Conservation (phyloP, 805 yeast genomes). For the Nakazawaea pomicola region DNA sequence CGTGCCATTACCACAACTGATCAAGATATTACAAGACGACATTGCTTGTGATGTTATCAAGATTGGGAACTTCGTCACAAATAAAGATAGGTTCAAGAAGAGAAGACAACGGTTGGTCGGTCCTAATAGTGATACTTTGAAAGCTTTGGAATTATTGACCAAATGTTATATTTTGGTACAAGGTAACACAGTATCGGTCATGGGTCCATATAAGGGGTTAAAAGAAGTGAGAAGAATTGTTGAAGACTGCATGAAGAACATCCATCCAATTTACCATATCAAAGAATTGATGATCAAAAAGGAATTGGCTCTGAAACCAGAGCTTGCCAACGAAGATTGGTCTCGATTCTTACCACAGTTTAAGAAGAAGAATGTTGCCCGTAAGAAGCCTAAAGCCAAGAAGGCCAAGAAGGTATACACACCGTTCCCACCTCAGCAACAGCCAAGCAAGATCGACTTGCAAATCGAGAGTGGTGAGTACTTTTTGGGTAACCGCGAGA, state of each 20-base stretch:
- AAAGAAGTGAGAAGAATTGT: conserved; percentile 91
- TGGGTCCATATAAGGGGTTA: conserved; percentile 94
- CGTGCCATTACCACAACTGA: conserved; percentile 95
- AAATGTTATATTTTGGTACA: conserved; percentile 94
- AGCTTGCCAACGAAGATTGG: conserved; percentile 95
- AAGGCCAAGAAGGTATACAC: conserved; percentile 74
- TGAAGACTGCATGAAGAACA: conserved; percentile 94
- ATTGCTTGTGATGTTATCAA: conserved; percentile 94
- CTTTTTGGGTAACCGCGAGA: conserved; percentile 84
- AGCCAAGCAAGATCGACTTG: conserved; percentile 94
- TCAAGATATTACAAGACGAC: conserved; percentile 86
- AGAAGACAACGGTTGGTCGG: conserved; percentile 96
- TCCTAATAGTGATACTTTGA: conserved; percentile 93
- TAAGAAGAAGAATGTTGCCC: conserved; percentile 92
- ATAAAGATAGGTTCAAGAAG: conserved; percentile 90
- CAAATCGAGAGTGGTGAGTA: conserved; percentile 98
- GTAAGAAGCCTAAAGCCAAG: conserved; percentile 73
- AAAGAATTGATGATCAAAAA: conserved; percentile 97
- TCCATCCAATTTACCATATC: conserved; percentile 97
- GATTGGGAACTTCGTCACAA: conserved; percentile 83
- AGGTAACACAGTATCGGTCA: conserved; percentile 93
- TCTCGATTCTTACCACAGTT: conserved; percentile 92
- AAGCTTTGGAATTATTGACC: conserved; percentile 92
- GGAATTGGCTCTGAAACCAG: conserved; percentile 92
- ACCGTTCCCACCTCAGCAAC: conserved; percentile 98